Base-by-base conservation (phyloP, 1,284 basidiomycete genomes). In the Schizopora paradoxa region DNA sequence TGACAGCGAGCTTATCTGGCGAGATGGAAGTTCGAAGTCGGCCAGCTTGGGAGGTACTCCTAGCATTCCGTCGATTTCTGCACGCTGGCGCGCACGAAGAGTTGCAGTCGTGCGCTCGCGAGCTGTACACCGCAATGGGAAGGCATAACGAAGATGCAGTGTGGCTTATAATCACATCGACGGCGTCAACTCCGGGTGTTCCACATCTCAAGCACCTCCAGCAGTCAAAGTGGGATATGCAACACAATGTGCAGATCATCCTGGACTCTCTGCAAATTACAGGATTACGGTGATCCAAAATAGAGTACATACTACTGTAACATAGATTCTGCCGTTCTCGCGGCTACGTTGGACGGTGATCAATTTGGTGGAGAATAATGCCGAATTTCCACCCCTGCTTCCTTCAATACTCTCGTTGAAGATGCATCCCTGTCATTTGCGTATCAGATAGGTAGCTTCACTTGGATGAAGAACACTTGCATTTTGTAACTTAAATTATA, bases 401-500 rank as follows among this genome's bases (percentile, higher is more conserved):
- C 79, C 51, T 75, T 66, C 55, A 94, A 84, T 10, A 93, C 72
- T 41, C 64, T 69, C 2, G 89, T 87, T 1, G 87, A 89, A 1
- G 81, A 85, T 43, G 86, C 84, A 57, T 95, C 91, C 45, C 86
- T 90, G 55, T 7, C 13, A 32, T 18, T 14, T 21, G 44, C 48
- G n/a, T 10, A 51, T 44, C 14, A 36, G 32, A 22, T 8, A 18
- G 21, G 37, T 21, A 51, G 25, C 18, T 44, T 19, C 29, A 37
- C 35, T 32, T 41, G 23, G 14, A 33, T 29, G 23, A 43, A 35
- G 33, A 41, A 16, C 35, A 69, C 81, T 58, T 66, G 93, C 91
- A 97, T 90, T 70, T 90, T 91, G 66, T 99, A 99, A 49, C 84
- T 86, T 45, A 97, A 70, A 64, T 95, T 95, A 63, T 99, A 99